Conservation (phyloP, 108 stramenopile genomes). For the Tribonema minus region DNA sequence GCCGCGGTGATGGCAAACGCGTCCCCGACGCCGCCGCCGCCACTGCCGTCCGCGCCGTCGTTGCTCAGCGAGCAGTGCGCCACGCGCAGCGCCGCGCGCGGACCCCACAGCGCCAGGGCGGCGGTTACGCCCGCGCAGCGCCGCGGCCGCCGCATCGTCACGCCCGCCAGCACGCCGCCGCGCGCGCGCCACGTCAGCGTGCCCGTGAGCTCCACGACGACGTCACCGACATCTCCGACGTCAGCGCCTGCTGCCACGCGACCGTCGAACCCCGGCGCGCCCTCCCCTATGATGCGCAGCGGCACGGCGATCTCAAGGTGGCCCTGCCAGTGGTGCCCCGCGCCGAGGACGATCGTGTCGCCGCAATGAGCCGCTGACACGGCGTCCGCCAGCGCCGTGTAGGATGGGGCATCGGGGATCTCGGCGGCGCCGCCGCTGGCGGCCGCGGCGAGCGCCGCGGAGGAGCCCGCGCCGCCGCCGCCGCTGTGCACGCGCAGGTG, state of each 20-base stretch:
- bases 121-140: conserved; percentile 2
- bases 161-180: conserved; percentile 11
- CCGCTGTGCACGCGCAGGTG: not conserved
- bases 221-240: conserved; percentile 7
- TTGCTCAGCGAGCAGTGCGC: not conserved
- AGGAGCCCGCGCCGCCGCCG: not conserved
- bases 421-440: not conserved
- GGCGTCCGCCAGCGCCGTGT: conserved; percentile 21
- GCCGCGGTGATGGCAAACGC: no score
- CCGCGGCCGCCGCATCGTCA: conserved; percentile 37
- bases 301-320: conserved; percentile 11
- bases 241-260: not conserved
- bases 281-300: conserved; percentile 31
- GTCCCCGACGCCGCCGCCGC: conserved; percentile 3
- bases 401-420: conserved; percentile 3
- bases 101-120: not conserved
- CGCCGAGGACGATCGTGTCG: conserved; percentile 38
- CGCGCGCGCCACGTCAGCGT: conserved; percentile 8
- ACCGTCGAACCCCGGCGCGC: not conserved
- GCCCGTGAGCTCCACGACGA: conserved; percentile 46
- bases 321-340: conserved; percentile 46
- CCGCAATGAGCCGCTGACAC: conserved; percentile 15
- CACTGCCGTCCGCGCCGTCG: not conserved
- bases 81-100: not conserved
- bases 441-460: not conserved